Conservation (phyloP, 805 yeast species). For the Candida coleopterorum region DNA sequence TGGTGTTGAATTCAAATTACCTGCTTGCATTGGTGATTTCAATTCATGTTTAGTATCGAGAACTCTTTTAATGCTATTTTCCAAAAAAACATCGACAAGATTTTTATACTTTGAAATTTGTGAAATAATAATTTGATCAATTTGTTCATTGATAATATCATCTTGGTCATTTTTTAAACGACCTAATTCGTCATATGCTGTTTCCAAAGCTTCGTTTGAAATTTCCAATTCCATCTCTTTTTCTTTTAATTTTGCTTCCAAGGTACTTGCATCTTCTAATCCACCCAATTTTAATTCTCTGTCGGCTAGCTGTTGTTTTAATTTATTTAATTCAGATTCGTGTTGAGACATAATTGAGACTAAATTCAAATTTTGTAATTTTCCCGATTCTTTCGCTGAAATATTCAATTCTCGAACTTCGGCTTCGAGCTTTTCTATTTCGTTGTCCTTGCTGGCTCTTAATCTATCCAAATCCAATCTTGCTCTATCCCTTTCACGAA, state of each 20-base stretch:
- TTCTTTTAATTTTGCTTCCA: constrained; percentile 49
- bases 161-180: constrained; percentile 46
- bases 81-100: constrained; percentile 66
- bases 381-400: constrained; percentile 55
- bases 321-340: constrained; percentile 53
- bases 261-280: constrained; percentile 21
- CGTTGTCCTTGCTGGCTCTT: constrained; percentile 59
- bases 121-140: constrained; percentile 46
- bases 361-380: constrained; percentile 59
- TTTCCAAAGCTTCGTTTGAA: constrained; percentile 73
- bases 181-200: constrained; percentile 58
- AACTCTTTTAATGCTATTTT: constrained; percentile 63
- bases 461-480: constrained; percentile 72
- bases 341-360: constrained; percentile 57
- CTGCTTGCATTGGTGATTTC: constrained; percentile 78
- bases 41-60: constrained; percentile 69
- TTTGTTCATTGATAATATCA: constrained; percentile 52
- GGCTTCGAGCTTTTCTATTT: constrained; percentile 60
- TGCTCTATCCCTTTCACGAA: constrained; percentile 86
- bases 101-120: constrained; percentile 46
- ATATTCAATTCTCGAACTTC: constrained; percentile 58
- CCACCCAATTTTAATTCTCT: constrained; percentile 6
- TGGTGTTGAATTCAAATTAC: constrained; percentile 72
- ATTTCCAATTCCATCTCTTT: constrained; percentile 78
- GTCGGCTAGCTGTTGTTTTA: constrained; percentile 44